A percentile compares a stretch with the other conserved stretches of the same genome.
These are phyloP conservation scores for Arthrobotrys entomopaga DNA, from an alignment of 2,329 filamentous ascomycete genomes.

Conservation along the genomic window DNA sequence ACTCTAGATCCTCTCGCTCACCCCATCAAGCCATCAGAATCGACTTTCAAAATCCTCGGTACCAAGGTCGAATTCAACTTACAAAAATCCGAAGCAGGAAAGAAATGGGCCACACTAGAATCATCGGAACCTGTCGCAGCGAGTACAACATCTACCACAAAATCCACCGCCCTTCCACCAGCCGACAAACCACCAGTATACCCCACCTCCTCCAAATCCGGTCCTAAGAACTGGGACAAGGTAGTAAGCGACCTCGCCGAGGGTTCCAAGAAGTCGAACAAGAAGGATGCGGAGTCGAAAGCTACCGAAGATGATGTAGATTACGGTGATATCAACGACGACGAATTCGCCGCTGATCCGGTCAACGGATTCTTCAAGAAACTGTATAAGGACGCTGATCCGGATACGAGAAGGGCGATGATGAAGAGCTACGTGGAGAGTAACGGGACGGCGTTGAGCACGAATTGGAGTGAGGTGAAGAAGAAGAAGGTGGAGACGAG, in stretches of 20 bases:
- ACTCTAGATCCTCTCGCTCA: constrained; percentile 72
- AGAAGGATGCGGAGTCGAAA: constrained; percentile 60
- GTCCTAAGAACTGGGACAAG: constrained; percentile 93
- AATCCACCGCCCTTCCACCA: constrained; percentile 52
- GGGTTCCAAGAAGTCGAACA: constrained; percentile 61
- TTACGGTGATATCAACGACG: constrained; percentile 66
- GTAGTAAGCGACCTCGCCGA: constrained; percentile 68
- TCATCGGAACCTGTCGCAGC: constrained; percentile 60
- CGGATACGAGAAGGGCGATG: constrained; percentile 90
- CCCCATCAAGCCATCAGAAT: constrained; percentile 71
- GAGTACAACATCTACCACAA: constrained; percentile 55
- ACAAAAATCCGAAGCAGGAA: constrained; percentile 71
- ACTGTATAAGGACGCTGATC: constrained; percentile 78
- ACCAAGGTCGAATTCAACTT: constrained; percentile 84
- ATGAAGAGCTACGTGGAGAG: constrained; percentile 97
- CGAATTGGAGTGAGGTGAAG: constrained; percentile 86
- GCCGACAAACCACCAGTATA: constrained; percentile 70
- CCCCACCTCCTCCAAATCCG: constrained; percentile 84
- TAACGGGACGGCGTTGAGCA: constrained; percentile 90
- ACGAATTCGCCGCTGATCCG: constrained; percentile 71
- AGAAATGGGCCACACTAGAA: constrained; percentile 75
- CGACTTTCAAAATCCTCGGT: constrained; percentile 73
- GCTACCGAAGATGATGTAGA: constrained; percentile 61
- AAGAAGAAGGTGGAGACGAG: constrained; percentile 75
- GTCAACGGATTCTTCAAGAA: constrained; percentile 90